These are phyloP conservation scores for Globisporangium iwayamae DNA, from an alignment of 352 stramenopile species.

Conservation along the genomic window DNA sequence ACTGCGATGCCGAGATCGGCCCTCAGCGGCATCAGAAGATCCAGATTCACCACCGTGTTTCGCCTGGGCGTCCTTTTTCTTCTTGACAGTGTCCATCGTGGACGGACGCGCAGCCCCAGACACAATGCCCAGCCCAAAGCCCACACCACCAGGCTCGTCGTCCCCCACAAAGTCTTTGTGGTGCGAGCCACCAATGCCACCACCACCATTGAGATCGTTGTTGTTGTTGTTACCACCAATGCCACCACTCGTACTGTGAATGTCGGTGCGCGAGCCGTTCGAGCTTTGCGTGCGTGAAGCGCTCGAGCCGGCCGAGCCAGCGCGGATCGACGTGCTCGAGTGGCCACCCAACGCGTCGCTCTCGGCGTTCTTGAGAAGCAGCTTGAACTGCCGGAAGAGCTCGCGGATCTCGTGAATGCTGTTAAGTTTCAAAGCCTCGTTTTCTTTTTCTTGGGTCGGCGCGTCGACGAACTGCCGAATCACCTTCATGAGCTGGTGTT, in stretches of 20 bases:
- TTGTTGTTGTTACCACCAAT: slow-evolving; percentile 12
- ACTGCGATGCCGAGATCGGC: slow-evolving; percentile 28
- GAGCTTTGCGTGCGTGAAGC: slow-evolving; percentile 48
- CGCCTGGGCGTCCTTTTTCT: slow-evolving; percentile 21
- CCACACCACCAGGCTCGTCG: slow-evolving; percentile 45
- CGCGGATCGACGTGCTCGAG: slow-evolving; percentile 26
- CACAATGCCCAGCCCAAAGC: slow-evolving; percentile 60
- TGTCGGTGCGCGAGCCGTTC: slow-evolving; percentile 40
- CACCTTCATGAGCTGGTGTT: slow-evolving; percentile 70
- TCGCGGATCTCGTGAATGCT: slow-evolving; percentile 91
- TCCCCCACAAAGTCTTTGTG: slow-evolving; percentile 50
- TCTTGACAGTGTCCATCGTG: slow-evolving; percentile 58
- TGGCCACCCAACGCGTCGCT: slow-evolving; percentile 12
- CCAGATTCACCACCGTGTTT: slow-evolving; percentile 9
- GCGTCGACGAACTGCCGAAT: slow-evolving; percentile 78
- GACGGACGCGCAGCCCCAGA: slow-evolving; percentile 49
- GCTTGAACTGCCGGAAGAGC: slow-evolving; percentile 91
- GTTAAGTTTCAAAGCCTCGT: slow-evolving; percentile 66
- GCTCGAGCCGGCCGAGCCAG: slow-evolving; percentile 49
- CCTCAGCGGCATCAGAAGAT: not conserved
- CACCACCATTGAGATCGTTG: slow-evolving; percentile 11
- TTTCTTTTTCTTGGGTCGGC: slow-evolving; percentile 61
- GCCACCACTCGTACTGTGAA: slow-evolving; percentile 18
- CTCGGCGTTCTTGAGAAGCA: slow-evolving; percentile 66
- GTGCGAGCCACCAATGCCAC: slow-evolving; percentile 10